A percentile compares a stretch with the other conserved stretches of the same genome.
Conservation (phyloP, 495 filamentous ascomycete genomes). For the Echria macrotheca region DNA sequence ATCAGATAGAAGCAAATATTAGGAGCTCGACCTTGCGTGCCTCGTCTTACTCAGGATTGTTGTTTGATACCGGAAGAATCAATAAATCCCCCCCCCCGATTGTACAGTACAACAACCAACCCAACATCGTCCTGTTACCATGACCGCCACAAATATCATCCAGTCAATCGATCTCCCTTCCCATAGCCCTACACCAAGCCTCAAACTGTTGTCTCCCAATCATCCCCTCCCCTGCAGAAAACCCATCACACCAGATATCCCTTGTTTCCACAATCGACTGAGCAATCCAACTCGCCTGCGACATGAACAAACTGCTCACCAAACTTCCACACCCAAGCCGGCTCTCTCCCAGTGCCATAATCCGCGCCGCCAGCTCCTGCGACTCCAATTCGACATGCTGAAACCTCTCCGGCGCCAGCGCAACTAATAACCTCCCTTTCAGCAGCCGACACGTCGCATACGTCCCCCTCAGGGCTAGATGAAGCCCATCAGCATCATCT, state of each 20-base stretch:
- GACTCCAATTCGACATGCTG: constrained; percentile 4
- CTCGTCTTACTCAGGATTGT: too few relatives aligned
- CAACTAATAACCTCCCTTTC: constrained; percentile 10
- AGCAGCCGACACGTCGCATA: constrained; percentile 11
- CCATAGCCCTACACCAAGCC: background rate
- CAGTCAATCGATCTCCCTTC: too few relatives aligned
- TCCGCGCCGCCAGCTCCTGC: constrained; percentile 5
- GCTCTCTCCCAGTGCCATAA: constrained; percentile 1
- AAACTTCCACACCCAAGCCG: background rate
- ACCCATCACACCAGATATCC: background rate
- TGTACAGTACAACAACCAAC: too few relatives aligned
- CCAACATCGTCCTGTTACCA: too few relatives aligned
- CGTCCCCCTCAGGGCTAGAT: constrained; percentile 10
- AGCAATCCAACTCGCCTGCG: constrained; percentile 11
- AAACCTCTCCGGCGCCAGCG: constrained; percentile 8
- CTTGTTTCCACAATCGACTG: constrained; percentile 9
- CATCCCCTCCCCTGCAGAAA: background rate
- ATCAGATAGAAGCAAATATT: too few relatives aligned
- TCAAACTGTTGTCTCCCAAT: background rate
- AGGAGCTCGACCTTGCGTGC: too few relatives aligned
- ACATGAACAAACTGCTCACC: constrained; percentile 8
- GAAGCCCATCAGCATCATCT: background rate
- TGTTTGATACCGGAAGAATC: too few relatives aligned
- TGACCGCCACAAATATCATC: too few relatives aligned
- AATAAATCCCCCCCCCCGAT: too few relatives aligned